phyloP scores from a whole-genome alignment of 192 early-diverging fungal genomes.

The Rhizophagus prolifer region DNA sequence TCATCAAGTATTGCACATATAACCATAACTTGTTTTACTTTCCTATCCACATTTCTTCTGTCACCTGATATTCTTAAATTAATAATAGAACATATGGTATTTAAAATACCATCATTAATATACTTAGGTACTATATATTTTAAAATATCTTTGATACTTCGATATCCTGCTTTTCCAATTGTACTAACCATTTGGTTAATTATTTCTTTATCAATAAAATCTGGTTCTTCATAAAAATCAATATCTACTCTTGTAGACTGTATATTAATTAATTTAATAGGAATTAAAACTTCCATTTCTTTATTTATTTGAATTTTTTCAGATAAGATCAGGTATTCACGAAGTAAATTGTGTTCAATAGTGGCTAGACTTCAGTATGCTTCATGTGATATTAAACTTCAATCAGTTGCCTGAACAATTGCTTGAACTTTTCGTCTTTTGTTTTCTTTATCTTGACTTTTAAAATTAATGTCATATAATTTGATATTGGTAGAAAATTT shows the following conservation, averaged over 20 bases:
- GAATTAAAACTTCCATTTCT: neutral
- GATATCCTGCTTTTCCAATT: constrained; percentile 4
- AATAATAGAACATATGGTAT: neutral
- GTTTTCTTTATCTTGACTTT: neutral
- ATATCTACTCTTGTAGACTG: neutral
- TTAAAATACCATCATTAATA: neutral
- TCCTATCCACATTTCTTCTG: neutral
- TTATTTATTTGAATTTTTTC: constrained; percentile 1
- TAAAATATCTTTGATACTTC: neutral
- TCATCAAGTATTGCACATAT: constrained; percentile 9
- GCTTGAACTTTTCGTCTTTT: neutral
- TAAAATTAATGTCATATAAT: neutral
- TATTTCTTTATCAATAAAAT: neutral
- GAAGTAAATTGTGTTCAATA: neutral
- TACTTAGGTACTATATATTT: neutral
- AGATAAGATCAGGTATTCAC: neutral
- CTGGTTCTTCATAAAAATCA: neutral
- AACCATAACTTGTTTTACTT: neutral
- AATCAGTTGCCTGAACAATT: neutral
- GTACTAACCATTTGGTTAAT: neutral
- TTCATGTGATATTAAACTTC: neutral
- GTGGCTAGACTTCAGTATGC: neutral
- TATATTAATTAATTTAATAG: constrained; percentile 5
- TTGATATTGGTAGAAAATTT: neutral
- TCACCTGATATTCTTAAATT: neutral